These are phyloP conservation scores for Aspergillus sp. DNA, from an alignment of 2,329 filamentous ascomycete genomes.

Conservation along the genomic window DNA sequence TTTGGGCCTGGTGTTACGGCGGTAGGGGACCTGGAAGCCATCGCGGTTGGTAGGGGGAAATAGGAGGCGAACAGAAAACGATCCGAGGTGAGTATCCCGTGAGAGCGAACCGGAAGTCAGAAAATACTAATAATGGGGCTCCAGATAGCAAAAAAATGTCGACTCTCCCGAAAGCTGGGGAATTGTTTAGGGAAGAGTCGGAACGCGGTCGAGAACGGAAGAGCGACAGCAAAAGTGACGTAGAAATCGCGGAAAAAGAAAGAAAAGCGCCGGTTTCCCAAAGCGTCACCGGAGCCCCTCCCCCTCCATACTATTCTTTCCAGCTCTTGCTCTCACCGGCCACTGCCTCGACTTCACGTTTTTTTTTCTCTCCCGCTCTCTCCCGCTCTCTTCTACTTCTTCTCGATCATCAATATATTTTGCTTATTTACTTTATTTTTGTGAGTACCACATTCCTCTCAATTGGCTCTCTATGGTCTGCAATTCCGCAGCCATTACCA, in stretches of 20 bases:
- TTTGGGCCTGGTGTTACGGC: slow-evolving; percentile 45
- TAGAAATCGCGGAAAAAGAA: slow-evolving; percentile 35
- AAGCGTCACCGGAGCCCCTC: slow-evolving; percentile 38
- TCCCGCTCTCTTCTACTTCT: slow-evolving; percentile 16
- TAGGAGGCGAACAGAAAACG: slow-evolving; percentile 6
- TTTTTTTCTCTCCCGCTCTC: slow-evolving; percentile 22
- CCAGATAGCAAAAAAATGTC: slow-evolving; percentile 2
- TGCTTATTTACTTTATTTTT: neutral
- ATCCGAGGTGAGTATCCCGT: slow-evolving; percentile 7
- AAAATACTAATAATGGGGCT: slow-evolving; percentile 2
- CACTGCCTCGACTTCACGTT: neutral
- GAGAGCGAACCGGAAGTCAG: slow-evolving; percentile 1
- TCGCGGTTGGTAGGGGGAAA: slow-evolving; percentile 21
- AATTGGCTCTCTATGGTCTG: neutral
- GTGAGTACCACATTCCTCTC: slow-evolving; percentile 8
- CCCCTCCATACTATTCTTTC: slow-evolving; percentile 11
- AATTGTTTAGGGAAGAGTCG: slow-evolving; percentile 38
- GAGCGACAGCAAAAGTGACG: slow-evolving; percentile 5
- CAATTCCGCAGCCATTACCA: neutral
- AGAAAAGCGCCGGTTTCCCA: slow-evolving; percentile 21
- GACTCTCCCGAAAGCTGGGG: slow-evolving; percentile 14
- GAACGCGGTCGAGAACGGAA: slow-evolving; percentile 25
- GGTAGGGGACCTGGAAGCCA: slow-evolving; percentile 37
- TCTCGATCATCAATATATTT: slow-evolving; percentile 3
- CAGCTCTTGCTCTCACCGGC: slow-evolving; percentile 27